Base-by-base conservation (phyloP, 192 early-diverging fungal species). In the Umbelopsis sp. region DNA sequence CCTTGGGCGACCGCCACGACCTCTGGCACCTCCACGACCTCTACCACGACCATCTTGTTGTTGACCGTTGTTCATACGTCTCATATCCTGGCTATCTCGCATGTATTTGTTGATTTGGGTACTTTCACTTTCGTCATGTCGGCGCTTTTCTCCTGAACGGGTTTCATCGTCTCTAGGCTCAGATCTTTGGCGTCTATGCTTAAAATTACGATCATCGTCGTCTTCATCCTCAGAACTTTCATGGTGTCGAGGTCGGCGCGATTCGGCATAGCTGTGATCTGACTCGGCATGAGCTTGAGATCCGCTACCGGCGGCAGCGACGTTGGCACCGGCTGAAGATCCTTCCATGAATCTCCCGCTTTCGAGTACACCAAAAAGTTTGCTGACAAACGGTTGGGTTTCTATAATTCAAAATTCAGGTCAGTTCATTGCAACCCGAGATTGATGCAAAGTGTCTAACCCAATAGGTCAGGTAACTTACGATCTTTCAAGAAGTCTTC, bases 401-500 rank as follows among this genome's bases (percentile, higher is more conserved):
- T 91, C 90, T 94, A 78, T 61, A 47, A 47, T 49, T 49, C 27
- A 30, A 61, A 37, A 35, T 16, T 30, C 11, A 25, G 18, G 27
- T 61, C 30, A 61, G 55, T 35, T 27, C 10, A 15, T 61, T n/a
- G 5, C 4, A 0, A 8, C 27, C 30, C 25, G 27, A 51, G 69
- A 23, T 79, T 33, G 20, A 23, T 53, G 21, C 37, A 46, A 66
- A 12, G 37, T 66, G 27, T 13, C 30, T 11, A 49, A 9, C 37
- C 20, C 4, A 46, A 9, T 4, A 7, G 27, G 22, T 13, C 27
- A 27, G 5, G 9, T 25, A 25, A 79, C 72, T 46, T 84, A 93
- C 93, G 84, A 73, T 87, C 76, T 64, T 81, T 80, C 66, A 95
- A 76, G 82, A 95, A 95, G 65, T 94, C 93, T 21, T 88, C 87